Evolutionary conservation across 352 stramenopile species (phyloP), one percentile per base, ranked within the genome.

Genomic region (Globisporangium takayamanum): DNA sequence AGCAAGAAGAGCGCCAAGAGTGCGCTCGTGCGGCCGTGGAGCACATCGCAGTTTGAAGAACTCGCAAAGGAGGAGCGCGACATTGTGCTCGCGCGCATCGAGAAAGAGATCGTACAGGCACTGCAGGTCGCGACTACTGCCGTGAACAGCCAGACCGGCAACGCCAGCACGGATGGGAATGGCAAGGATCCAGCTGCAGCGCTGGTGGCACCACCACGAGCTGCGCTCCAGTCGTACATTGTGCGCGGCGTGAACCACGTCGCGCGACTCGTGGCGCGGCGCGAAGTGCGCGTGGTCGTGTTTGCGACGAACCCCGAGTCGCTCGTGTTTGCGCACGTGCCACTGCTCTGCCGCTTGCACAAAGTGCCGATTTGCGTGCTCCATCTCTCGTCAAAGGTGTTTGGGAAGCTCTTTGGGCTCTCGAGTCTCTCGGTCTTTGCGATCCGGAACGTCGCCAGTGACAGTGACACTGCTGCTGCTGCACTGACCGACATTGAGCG

Each of bases 81-180:
- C 52, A 92, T 92, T 45, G 80, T 92, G 53, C 61, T 92, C n/a
- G 78, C 84, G 51, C 76, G 80, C 16, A 64, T 92, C 53, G 56
- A 75, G 50, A 89, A 86, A 56, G 82, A 92, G 59, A 69, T 92
- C 36, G 50, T 37, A 18, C 47, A 51, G 47, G 16, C 50, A 12
- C 30, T 54, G 22, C 33, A 39, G 10, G 33, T 39, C 33, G 33
- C 33, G 33, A 39, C 6, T 39, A 5, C 30, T 30, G 67, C 66
- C 25, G 37, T 54, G 5, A 60, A 50, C 26, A 36, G 41, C 14
- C 14, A 2, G 8, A 25, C 48, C 16, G 7, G 2, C 30, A 8
- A 2, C 2, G 22, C n/a, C 16, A 52, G 47, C n/a, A 20, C 22
- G 16, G 16, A 25, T 15, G 46, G 14, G 20, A n/a, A 37, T 12